Percentiles rank a stretch among this genome's conserved stretches.
Evolutionary conservation across 2,329 filamentous ascomycete genomes (phyloP).

Genomic region (Aspergillus pseudonomiae): DNA sequence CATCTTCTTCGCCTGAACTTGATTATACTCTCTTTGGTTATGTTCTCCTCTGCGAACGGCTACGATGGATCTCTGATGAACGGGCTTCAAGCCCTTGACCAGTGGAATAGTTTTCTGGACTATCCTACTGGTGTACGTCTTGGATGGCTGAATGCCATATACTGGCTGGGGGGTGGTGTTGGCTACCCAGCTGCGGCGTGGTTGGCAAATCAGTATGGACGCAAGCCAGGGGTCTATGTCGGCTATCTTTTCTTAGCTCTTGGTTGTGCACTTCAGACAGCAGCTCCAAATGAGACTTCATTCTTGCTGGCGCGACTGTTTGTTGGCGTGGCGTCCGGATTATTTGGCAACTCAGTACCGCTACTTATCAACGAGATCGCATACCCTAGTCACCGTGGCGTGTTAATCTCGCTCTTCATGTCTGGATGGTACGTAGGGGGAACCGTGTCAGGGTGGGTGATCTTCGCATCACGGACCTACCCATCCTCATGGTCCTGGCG

Average conservation of each 20-base stretch:
- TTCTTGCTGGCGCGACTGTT: constrained; percentile 44
- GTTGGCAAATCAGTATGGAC: constrained; percentile 40
- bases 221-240: constrained; percentile 34
- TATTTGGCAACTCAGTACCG: constrained; percentile 37
- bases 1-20: constrained; percentile 10
- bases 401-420: constrained; percentile 39
- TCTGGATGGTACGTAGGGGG: constrained; percentile 38
- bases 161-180: constrained; percentile 33
- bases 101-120: constrained; percentile 37
- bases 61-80: constrained; percentile 25
- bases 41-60: constrained; percentile 9
- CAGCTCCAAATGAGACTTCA: constrained; percentile 25
- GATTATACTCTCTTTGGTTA: constrained; percentile 12
- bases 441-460: constrained; percentile 31
- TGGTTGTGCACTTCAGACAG: constrained; percentile 33
- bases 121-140: constrained; percentile 31
- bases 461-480: constrained; percentile 27
- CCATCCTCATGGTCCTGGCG: constrained; percentile 26
- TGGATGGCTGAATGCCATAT: constrained; percentile 35
- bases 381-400: constrained; percentile 44
- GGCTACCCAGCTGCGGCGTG: constrained; percentile 33
- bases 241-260: constrained; percentile 38
- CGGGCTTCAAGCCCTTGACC: constrained; percentile 35
- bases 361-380: constrained; percentile 51
- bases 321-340: constrained; percentile 39